A percentile compares a stretch with the other conserved stretches of the same genome.
Evolutionary conservation across 2,329 filamentous ascomycete genomes (phyloP).

Genomic region (Leptosphaerulina australis): DNA sequence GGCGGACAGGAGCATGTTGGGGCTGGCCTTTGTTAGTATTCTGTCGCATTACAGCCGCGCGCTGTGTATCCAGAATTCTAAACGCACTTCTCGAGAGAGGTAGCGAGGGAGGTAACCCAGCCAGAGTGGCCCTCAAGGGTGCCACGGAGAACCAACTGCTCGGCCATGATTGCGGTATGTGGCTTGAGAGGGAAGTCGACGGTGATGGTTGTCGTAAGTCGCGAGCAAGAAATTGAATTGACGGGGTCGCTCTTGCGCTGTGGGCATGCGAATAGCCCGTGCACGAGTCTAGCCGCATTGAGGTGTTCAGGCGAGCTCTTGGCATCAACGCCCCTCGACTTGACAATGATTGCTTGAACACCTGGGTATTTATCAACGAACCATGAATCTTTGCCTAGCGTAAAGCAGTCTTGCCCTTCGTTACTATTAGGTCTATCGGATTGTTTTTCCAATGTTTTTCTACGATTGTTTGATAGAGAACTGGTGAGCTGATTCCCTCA

Average conservation of each 20-base stretch:
- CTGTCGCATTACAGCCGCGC: conserved; percentile 18
- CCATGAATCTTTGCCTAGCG: background rate
- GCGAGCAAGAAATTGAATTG: conserved; percentile 22
- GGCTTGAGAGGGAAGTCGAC: conserved; percentile 44
- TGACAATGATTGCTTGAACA: background rate
- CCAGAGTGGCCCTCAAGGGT: conserved; percentile 99
- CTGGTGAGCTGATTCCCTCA: too few relatives aligned
- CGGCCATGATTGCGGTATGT: conserved; percentile 69
- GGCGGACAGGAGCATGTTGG: conserved; percentile 99
- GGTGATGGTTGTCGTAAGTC: conserved; percentile 37
- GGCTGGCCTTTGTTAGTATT: conserved; percentile 62
- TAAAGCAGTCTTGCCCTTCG: background rate
- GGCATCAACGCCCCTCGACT: background rate
- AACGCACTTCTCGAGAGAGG: conserved; percentile 92
- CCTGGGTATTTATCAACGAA: background rate
- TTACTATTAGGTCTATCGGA: too few relatives aligned
- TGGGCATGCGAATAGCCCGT: conserved; percentile 1
- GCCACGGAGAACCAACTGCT: conserved; percentile 94
- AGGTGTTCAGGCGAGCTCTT: conserved; percentile 8
- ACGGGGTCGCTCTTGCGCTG: conserved; percentile 13
- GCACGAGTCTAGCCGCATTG: conserved; percentile 1
- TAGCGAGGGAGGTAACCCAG: conserved; percentile 98
- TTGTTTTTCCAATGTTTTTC: too few relatives aligned
- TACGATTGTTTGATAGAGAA: too few relatives aligned
- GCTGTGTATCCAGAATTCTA: conserved; percentile 14